phyloP scores from a whole-genome alignment of 2,329 filamentous ascomycete species.

The Clarireedia sp. region DNA sequence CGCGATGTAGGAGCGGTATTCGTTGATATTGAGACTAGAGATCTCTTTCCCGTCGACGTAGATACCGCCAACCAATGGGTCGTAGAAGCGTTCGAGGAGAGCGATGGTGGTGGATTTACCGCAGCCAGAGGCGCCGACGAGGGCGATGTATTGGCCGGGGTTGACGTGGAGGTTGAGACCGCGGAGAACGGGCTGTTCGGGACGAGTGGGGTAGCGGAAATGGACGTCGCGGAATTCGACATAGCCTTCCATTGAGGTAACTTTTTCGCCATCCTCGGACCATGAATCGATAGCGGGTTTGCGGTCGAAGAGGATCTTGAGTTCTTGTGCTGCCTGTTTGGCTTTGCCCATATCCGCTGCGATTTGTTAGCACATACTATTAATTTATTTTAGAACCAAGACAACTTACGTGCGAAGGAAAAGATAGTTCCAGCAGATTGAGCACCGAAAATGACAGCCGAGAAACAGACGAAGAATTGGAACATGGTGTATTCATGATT shows the following conservation, averaged over 20 bases:
- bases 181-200: slow-evolving; percentile 84
- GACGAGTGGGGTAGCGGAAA: slow-evolving; percentile 87
- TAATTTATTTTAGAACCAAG: not conserved
- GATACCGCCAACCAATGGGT: slow-evolving; percentile 72
- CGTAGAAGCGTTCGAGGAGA: slow-evolving; percentile 89
- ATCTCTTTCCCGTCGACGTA: slow-evolving; percentile 81
- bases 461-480: slow-evolving; percentile 89
- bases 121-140: slow-evolving; percentile 90
- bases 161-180: slow-evolving; percentile 68
- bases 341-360: slow-evolving; percentile 81
- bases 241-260: slow-evolving; percentile 61
- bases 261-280: slow-evolving; percentile 57
- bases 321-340: slow-evolving; percentile 69
- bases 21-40: slow-evolving; percentile 69
- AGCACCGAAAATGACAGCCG: slow-evolving; percentile 79
- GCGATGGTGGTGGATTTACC: slow-evolving; percentile 93
- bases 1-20: slow-evolving; percentile 76
- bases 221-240: slow-evolving; percentile 90
- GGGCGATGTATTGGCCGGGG: slow-evolving; percentile 75
- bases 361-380: slow-evolving; percentile 12
- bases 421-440: slow-evolving; percentile 88
- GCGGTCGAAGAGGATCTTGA: slow-evolving; percentile 79
- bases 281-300: slow-evolving; percentile 76
- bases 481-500: slow-evolving; percentile 66
- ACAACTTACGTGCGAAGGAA: slow-evolving; percentile 58